phyloP scores from a whole-genome alignment of 192 early-diverging fungal genomes.

The Coemansia sp. region DNA sequence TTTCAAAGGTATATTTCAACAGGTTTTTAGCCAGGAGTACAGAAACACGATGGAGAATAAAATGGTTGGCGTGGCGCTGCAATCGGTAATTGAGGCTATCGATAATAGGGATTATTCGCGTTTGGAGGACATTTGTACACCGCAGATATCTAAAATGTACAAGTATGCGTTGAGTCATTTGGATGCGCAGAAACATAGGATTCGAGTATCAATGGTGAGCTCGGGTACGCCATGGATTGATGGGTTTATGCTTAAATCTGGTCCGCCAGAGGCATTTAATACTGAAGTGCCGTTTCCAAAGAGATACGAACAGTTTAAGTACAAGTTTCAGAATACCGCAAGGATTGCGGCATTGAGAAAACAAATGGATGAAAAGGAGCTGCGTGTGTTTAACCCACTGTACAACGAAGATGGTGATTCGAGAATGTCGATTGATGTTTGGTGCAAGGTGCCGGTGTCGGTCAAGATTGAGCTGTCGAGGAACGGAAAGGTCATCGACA shows the following conservation, averaged over 20 bases:
- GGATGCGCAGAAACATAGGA: constrained; percentile 14
- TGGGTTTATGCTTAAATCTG: constrained; percentile 4
- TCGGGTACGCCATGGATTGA: not conserved
- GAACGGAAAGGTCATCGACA: constrained; percentile 18
- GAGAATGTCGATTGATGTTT: not conserved
- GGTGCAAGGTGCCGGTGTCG: constrained; percentile 14
- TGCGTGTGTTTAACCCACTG: too few species aligned
- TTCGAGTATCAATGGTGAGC: constrained; percentile 7
- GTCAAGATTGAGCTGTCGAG: constrained; percentile 12
- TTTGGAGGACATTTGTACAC: constrained; percentile 17
- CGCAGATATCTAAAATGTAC: constrained; percentile 19
- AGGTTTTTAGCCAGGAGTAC: constrained; percentile 6
- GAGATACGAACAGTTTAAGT: constrained; percentile 12
- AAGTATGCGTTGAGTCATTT: constrained; percentile 21
- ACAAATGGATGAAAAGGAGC: too few species aligned
- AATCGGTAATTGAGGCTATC: constrained; percentile 15
- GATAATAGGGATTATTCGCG: constrained; percentile 13
- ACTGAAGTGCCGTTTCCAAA: constrained; percentile 10
- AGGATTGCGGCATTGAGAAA: not conserved
- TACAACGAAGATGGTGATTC: not conserved
- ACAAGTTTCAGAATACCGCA: not conserved
- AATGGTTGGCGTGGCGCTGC: constrained; percentile 12
- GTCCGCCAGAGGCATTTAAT: constrained; percentile 20
- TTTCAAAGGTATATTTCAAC: not conserved
- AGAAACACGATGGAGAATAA: constrained; percentile 9